These are phyloP conservation scores for Beta lomatogona DNA, from an alignment of 179 eudicot genomes.

Conservation along the genomic window DNA sequence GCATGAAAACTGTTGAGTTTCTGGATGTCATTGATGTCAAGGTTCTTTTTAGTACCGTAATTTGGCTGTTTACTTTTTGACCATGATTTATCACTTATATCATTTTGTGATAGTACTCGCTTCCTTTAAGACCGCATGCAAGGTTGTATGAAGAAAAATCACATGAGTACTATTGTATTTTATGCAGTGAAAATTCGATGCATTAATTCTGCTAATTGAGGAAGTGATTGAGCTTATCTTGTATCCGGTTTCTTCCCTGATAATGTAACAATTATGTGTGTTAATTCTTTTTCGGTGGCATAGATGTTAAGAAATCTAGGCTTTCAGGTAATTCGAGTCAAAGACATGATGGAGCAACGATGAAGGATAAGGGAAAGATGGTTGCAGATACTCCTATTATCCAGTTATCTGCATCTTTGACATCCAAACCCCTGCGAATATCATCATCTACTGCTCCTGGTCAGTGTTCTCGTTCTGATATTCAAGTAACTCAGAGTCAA, in stretches of 20 bases:
- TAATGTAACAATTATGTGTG: background rate
- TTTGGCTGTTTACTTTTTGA: background rate
- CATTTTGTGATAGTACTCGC: background rate
- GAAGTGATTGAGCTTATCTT: background rate
- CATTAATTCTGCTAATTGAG: background rate
- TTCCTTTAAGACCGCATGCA: background rate
- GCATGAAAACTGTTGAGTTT: background rate
- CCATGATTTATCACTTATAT: background rate
- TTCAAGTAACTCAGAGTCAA: background rate
- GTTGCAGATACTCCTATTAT: slow-evolving; percentile 22
- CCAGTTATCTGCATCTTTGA: background rate
- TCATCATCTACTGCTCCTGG: slow-evolving; percentile 17
- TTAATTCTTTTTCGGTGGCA: slow-evolving; percentile 16
- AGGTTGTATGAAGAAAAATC: background rate
- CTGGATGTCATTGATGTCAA: background rate
- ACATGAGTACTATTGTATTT: background rate
- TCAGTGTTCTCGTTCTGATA: background rate
- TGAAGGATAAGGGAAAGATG: slow-evolving; percentile 32
- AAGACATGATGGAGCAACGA: slow-evolving; percentile 21
- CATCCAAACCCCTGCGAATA: slow-evolving; percentile 2
- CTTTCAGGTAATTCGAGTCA: slow-evolving; percentile 22
- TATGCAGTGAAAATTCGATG: background rate
- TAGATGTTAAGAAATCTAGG: slow-evolving; percentile 20
- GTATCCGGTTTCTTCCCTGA: background rate
- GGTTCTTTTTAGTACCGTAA: background rate